Evolutionary conservation across 208 protist genomes (phyloP).

Genomic region (Crithidia bombi): DNA sequence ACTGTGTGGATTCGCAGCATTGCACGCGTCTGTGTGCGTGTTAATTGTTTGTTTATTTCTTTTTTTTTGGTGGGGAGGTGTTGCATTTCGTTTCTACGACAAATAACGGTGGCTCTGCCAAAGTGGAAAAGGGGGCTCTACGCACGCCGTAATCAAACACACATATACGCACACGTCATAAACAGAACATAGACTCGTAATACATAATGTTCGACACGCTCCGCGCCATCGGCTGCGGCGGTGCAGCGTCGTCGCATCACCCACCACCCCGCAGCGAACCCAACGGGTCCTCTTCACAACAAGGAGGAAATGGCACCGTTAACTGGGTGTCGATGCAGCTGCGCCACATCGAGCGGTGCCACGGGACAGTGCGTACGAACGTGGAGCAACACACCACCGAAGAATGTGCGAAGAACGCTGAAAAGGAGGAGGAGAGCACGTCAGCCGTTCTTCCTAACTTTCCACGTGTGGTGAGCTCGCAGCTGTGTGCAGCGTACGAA

Average conservation of each 20-base stretch:
- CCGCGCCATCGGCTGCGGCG: slow-evolving; percentile 31
- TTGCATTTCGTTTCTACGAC: too few species aligned
- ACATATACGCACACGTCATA: background rate
- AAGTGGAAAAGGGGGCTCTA: background rate
- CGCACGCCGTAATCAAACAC: background rate
- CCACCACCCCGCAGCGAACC: background rate
- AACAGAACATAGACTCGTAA: background rate
- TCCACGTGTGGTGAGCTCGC: background rate
- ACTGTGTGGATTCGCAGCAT: too few species aligned
- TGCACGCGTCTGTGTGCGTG: too few species aligned
- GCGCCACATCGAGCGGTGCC: background rate
- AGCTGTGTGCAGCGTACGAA: background rate
- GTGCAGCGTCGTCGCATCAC: background rate
- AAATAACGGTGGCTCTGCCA: background rate
- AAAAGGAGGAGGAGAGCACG: background rate
- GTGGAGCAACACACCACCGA: background rate
- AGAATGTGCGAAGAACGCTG: background rate
- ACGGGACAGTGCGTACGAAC: slow-evolving; percentile 1
- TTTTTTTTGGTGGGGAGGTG: too few species aligned
- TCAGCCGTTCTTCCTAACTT: background rate
- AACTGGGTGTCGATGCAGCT: slow-evolving; percentile 16
- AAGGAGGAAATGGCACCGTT: background rate
- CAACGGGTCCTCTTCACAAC: background rate
- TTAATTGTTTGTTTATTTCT: too few species aligned
- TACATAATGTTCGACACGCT: slow-evolving; percentile 41